phyloP scores from a whole-genome alignment of 768 basidiomycete species.

The Tylopilus rubrobrunneus region DNA sequence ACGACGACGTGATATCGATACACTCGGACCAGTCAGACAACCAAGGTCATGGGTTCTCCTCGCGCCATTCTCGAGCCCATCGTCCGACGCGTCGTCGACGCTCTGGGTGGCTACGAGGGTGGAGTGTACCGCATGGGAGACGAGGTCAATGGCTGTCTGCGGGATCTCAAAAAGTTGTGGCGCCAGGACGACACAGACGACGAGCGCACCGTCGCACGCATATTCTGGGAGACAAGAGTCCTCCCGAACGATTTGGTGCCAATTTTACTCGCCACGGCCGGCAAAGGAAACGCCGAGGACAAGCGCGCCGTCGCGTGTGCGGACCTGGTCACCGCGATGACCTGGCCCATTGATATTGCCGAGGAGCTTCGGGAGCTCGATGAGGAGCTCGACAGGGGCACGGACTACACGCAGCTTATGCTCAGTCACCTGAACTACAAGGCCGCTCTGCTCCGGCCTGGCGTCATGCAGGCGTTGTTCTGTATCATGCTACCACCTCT shows the following conservation, averaged over 20 bases:
- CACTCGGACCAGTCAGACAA: constrained; percentile 26
- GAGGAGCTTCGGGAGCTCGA: constrained; percentile 90
- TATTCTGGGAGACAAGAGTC: constrained; percentile 86
- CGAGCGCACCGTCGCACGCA: constrained; percentile 90
- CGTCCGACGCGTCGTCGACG: constrained; percentile 72
- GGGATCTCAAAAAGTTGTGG: constrained; percentile 95
- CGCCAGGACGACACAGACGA: constrained; percentile 96
- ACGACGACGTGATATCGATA: constrained; percentile 35
- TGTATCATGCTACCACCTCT: constrained; percentile 76
- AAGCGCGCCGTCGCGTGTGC: constrained; percentile 78
- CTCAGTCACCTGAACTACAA: constrained; percentile 89
- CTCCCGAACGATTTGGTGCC: constrained; percentile 85
- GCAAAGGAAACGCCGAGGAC: constrained; percentile 73
- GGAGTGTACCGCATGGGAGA: constrained; percentile 74
- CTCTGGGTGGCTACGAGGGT: constrained; percentile 72
- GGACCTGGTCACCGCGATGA: constrained; percentile 94
- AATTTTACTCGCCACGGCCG: constrained; percentile 77
- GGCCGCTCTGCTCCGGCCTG: constrained; percentile 59
- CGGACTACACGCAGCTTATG: constrained; percentile 85
- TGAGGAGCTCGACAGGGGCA: constrained; percentile 71
- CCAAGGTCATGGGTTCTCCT: constrained; percentile 34
- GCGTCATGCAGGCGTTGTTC: constrained; percentile 68
- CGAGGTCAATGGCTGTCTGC: constrained; percentile 78
- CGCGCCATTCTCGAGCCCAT: constrained; percentile 62
- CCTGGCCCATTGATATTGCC: constrained; percentile 97